These are phyloP conservation scores for Malus asiatica DNA, from an alignment of 306 rosid genomes.

Conservation along the genomic window DNA sequence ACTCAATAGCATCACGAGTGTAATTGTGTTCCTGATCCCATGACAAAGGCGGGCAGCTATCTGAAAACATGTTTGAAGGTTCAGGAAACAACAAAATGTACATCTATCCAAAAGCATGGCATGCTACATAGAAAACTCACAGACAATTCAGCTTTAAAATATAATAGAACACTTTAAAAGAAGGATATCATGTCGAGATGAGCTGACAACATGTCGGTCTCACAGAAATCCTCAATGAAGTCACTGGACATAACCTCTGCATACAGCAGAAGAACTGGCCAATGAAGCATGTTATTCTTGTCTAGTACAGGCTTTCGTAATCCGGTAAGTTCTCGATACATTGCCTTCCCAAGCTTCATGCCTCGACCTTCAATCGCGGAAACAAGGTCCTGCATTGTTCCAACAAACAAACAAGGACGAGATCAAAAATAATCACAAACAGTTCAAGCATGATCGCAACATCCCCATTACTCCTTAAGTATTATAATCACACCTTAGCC, in stretches of 20 bases:
- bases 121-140: slow-evolving; percentile 5
- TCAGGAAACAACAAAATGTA: slow-evolving; percentile 44
- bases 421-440: slow-evolving; percentile 17
- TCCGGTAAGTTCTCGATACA: slow-evolving; percentile 70
- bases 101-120: not conserved
- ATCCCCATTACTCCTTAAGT: not conserved
- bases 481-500: slow-evolving; percentile 48
- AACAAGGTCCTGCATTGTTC: slow-evolving; percentile 50
- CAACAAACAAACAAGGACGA: slow-evolving; percentile 17
- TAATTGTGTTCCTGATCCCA: slow-evolving; percentile 80
- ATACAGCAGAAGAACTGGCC: slow-evolving; percentile 94
- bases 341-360: slow-evolving; percentile 67
- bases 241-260: slow-evolving; percentile 97
- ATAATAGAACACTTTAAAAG: slow-evolving; percentile 6
- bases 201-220: slow-evolving; percentile 77
- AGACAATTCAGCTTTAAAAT: not conserved
- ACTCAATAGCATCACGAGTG: slow-evolving; percentile 54
- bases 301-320: slow-evolving; percentile 62
- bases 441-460: not conserved
- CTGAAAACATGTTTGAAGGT: slow-evolving; percentile 72
- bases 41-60: slow-evolving; percentile 49
- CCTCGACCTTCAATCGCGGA: slow-evolving; percentile 59
- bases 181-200: slow-evolving; percentile 98
- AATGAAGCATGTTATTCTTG: slow-evolving; percentile 66
- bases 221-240: slow-evolving; percentile 90